Conservation (phyloP, 1,284 basidiomycete genomes). For the Ganoderma boninense region DNA sequence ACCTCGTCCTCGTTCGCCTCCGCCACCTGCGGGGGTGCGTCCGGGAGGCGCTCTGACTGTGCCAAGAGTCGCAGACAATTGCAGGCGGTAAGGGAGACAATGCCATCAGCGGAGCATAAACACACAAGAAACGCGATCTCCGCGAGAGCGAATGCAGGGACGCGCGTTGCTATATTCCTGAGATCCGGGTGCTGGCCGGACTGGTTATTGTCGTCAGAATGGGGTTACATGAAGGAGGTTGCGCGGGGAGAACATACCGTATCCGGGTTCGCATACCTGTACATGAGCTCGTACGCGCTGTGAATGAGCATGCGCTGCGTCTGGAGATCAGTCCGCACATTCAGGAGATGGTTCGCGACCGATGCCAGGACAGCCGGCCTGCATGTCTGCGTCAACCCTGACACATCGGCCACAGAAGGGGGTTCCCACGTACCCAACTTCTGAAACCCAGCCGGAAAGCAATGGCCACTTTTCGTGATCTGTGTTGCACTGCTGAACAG, state of each 20-base stretch:
- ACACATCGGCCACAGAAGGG: slow-evolving; percentile 5
- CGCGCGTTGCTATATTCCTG: slow-evolving; percentile 41
- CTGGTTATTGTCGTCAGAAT: neutral
- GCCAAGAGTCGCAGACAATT: slow-evolving; percentile 73
- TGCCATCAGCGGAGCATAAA: slow-evolving; percentile 71
- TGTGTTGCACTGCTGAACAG: slow-evolving; percentile 52
- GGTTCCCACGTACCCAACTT: slow-evolving; percentile 42
- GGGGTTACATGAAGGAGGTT: neutral
- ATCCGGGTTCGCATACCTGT: slow-evolving; percentile 58
- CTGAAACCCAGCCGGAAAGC: slow-evolving; percentile 46
- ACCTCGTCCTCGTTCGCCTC: slow-evolving; percentile 65
- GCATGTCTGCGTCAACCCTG: slow-evolving; percentile 23
- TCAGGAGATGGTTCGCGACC: slow-evolving; percentile 64
- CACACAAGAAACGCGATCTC: slow-evolving; percentile 79
- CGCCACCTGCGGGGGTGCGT: slow-evolving; percentile 57
- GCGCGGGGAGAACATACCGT: slow-evolving; percentile 49
- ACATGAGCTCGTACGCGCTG: slow-evolving; percentile 67
- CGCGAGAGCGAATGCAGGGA: slow-evolving; percentile 68
- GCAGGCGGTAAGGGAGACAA: slow-evolving; percentile 72
- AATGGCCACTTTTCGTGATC: slow-evolving; percentile 45
- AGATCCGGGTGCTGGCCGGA: neutral
- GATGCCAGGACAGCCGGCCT: slow-evolving; percentile 66
- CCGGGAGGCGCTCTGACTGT: slow-evolving; percentile 66
- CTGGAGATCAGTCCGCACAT: slow-evolving; percentile 64
- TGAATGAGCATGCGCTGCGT: slow-evolving; percentile 72